Evolutionary conservation across 2,329 filamentous ascomycete genomes (phyloP).

Genomic region (Diaporthe helianthi): DNA sequence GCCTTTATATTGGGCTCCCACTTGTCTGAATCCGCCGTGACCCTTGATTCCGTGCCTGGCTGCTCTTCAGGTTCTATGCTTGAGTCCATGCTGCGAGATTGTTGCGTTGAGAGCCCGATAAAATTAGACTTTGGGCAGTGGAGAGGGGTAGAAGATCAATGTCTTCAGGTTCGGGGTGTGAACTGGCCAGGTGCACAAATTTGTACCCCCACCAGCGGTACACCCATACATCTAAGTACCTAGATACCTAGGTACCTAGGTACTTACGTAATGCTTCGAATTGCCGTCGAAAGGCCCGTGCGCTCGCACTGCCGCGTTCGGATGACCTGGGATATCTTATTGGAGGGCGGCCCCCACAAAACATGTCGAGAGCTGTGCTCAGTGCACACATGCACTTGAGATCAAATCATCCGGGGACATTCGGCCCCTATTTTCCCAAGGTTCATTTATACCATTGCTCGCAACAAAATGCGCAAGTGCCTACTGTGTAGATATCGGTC

Average conservation of each 20-base stretch:
- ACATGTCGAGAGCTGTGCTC: no score
- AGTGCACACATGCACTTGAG: no score
- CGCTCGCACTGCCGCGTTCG: conserved; percentile 2
- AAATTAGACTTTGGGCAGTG: not conserved
- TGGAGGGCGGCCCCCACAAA: not conserved
- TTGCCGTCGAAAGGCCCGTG: not conserved
- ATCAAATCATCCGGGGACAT: no score
- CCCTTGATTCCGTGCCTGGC: not conserved
- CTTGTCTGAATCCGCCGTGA: not conserved
- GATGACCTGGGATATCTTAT: not conserved
- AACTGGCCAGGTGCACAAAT: no score
- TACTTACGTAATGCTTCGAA: no score
- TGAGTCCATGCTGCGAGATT: not conserved
- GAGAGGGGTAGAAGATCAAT: no score
- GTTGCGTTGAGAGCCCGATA: not conserved
- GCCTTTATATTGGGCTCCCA: not conserved
- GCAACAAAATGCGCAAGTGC: not conserved
- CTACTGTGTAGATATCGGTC: not conserved
- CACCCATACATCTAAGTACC: no score
- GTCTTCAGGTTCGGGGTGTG: no score
- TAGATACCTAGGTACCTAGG: no score
- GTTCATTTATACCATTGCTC: no score
- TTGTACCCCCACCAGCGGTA: not conserved
- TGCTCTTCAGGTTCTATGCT: no score
- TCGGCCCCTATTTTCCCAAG: no score